Conservation (phyloP, 495 filamentous ascomycete genomes). For the Aspergillus steynii region DNA sequence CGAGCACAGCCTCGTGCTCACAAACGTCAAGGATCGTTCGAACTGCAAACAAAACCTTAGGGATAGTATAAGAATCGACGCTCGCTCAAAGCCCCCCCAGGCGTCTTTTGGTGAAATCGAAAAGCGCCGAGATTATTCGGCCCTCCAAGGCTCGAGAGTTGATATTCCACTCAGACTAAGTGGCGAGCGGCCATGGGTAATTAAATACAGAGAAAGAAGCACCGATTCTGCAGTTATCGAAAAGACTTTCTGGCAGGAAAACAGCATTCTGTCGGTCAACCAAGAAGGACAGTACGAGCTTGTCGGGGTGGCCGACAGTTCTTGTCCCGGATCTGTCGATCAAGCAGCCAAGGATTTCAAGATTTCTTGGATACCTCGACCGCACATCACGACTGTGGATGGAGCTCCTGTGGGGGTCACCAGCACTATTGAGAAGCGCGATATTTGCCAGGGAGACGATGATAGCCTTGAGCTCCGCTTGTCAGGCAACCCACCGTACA, state of each 20-base stretch:
- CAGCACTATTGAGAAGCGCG: conserved; percentile 63
- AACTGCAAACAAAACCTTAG: conserved; percentile 82
- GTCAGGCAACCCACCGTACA: conserved; percentile 79
- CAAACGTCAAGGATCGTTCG: conserved; percentile 79
- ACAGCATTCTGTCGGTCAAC: conserved; percentile 67
- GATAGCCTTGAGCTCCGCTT: conserved; percentile 81
- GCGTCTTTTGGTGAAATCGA: conserved; percentile 82
- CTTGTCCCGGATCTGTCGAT: conserved; percentile 80
- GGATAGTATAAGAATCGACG: conserved; percentile 77
- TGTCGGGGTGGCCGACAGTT: conserved; percentile 68
- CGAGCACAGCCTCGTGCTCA: conserved; percentile 81
- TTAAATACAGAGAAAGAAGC: conserved; percentile 65
- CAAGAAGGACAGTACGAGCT: conserved; percentile 76
- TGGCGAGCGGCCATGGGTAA: conserved; percentile 78
- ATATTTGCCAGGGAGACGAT: conserved; percentile 91
- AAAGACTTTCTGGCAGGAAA: conserved; percentile 58
- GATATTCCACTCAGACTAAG: conserved; percentile 79
- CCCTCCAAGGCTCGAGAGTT: conserved; percentile 71
- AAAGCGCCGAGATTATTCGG: conserved; percentile 66
- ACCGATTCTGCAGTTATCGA: conserved; percentile 41
- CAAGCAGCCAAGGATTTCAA: conserved; percentile 69
- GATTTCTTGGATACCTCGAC: conserved; percentile 80
- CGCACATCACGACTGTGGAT: conserved; percentile 66
- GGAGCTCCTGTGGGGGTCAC: conserved; percentile 54
- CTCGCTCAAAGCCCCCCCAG: conserved; percentile 81